These are phyloP conservation scores for Talaromyces albobiverticillius DNA, from an alignment of 2,329 filamentous ascomycete species.

Conservation along the genomic window DNA sequence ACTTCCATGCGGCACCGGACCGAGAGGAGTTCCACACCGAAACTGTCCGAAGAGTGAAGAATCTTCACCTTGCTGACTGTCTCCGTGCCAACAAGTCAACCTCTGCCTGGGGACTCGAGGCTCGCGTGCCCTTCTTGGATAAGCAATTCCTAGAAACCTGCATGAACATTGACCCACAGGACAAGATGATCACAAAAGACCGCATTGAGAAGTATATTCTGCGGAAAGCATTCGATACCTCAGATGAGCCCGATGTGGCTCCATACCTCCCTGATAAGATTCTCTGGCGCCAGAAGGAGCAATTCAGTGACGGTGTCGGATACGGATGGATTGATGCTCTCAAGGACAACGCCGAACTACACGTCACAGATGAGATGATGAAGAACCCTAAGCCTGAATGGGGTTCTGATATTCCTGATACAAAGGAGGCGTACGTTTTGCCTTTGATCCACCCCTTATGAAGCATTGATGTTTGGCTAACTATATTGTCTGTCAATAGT, in stretches of 20 bases:
- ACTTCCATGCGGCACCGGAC: slow-evolving; percentile 93
- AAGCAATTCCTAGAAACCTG: slow-evolving; percentile 90
- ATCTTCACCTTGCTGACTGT: slow-evolving; percentile 94
- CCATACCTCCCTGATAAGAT: slow-evolving; percentile 96
- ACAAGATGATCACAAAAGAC: slow-evolving; percentile 93
- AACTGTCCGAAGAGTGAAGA: slow-evolving; percentile 90
- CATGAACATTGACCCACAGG: slow-evolving; percentile 90
- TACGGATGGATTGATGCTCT: slow-evolving; percentile 99
- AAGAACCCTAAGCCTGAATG: slow-evolving; percentile 97
- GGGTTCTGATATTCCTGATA: slow-evolving; percentile 88
- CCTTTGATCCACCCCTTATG: neutral
- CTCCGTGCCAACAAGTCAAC: slow-evolving; percentile 99
- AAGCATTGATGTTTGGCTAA: slow-evolving; percentile 16
- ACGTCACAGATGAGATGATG: slow-evolving; percentile 96
- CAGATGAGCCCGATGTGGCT: slow-evolving; percentile 72
- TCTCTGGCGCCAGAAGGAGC: slow-evolving; percentile 98
- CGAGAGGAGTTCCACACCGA: slow-evolving; percentile 93
- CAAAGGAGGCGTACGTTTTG: slow-evolving; percentile 80
- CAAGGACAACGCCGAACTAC: slow-evolving; percentile 86
- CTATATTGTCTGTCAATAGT: slow-evolving; percentile 37
- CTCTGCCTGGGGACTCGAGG: slow-evolving; percentile 95
- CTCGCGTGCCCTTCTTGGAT: slow-evolving; percentile 95
- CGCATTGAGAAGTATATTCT: slow-evolving; percentile 97
- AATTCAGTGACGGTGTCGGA: slow-evolving; percentile 97
- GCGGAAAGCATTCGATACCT: slow-evolving; percentile 94